phyloP scores from a whole-genome alignment of 1,139 yeast species.

The Zygoascus meyerae region DNA sequence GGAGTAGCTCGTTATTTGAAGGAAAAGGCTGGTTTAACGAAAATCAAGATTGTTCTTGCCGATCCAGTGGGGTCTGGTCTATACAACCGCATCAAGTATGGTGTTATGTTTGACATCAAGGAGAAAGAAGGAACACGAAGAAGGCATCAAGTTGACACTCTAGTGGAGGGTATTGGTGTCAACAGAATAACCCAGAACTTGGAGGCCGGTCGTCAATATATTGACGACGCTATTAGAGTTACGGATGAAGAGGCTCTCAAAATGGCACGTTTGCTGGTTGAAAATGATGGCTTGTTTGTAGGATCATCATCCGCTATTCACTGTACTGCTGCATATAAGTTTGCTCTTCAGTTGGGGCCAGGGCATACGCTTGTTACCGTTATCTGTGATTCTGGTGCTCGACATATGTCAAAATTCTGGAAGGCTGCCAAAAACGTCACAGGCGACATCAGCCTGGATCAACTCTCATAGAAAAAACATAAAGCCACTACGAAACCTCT shows the following conservation, averaged over 20 bases:
- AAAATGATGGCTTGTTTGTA: constrained; percentile 81
- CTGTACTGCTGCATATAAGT: constrained; percentile 78
- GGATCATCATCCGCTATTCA: constrained; percentile 92
- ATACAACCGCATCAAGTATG: constrained; percentile 73
- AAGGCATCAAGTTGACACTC: constrained; percentile 92
- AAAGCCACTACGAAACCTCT: too few relatives aligned
- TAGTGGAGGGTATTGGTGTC: constrained; percentile 90
- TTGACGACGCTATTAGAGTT: constrained; percentile 78
- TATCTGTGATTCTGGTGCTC: constrained; percentile 86
- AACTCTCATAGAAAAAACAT: too few relatives aligned
- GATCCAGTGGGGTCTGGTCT: constrained; percentile 97
- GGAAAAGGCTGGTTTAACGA: constrained; percentile 34
- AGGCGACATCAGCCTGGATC: background rate
- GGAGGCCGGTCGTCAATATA: constrained; percentile 48
- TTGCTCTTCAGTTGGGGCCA: constrained; percentile 52
- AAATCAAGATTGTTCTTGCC: constrained; percentile 52
- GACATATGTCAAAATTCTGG: constrained; percentile 93
- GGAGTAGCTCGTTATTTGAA: constrained; percentile 78
- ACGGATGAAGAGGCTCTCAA: constrained; percentile 71
- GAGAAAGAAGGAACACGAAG: constrained; percentile 92
- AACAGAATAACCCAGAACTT: constrained; percentile 83
- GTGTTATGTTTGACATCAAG: constrained; percentile 86
- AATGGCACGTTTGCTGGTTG: constrained; percentile 81
- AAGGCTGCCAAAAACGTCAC: constrained; percentile 33
- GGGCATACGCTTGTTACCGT: constrained; percentile 78